These are phyloP conservation scores for Exophiala mesophila DNA, from an alignment of 2,329 filamentous ascomycete species.

Conservation along the genomic window DNA sequence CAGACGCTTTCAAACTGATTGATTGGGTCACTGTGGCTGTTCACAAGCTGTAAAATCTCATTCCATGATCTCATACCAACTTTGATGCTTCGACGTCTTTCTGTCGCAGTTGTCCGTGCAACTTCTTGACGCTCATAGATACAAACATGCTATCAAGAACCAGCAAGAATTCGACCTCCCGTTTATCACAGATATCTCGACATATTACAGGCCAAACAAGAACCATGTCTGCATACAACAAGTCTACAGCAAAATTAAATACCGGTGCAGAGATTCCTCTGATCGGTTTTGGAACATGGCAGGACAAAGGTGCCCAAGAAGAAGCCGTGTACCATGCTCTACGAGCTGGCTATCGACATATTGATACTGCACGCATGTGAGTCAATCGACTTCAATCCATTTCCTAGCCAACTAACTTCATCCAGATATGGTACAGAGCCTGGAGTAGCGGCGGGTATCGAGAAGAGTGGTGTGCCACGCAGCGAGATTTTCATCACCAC, in stretches of 20 bases:
- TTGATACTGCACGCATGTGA: constrained; percentile 42
- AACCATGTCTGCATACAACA: constrained; percentile 18
- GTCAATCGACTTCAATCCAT: constrained; percentile 13
- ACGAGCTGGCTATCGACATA: constrained; percentile 33
- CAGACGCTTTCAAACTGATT: no score
- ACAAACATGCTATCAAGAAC: constrained; percentile 15
- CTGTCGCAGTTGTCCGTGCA: no score
- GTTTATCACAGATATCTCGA: constrained; percentile 12
- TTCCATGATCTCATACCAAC: no score
- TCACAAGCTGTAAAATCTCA: no score
- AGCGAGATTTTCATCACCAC: constrained; percentile 62
- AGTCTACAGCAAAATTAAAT: constrained; percentile 34
- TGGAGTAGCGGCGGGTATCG: constrained; percentile 61
- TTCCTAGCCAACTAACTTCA: constrained; percentile 8
- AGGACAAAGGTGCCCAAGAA: constrained; percentile 46
- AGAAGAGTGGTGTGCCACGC: constrained; percentile 58
- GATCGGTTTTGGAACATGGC: constrained; percentile 53
- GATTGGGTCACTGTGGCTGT: no score
- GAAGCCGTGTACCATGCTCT: constrained; percentile 43
- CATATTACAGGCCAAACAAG: constrained; percentile 14
- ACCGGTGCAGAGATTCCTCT: constrained; percentile 45
- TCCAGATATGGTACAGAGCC: constrained; percentile 58
- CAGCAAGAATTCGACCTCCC: constrained; percentile 3
- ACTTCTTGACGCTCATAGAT: no score
- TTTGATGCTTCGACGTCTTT: no score